phyloP scores from a whole-genome alignment of 179 eudicot genomes.

The Gypsophila paniculata region DNA sequence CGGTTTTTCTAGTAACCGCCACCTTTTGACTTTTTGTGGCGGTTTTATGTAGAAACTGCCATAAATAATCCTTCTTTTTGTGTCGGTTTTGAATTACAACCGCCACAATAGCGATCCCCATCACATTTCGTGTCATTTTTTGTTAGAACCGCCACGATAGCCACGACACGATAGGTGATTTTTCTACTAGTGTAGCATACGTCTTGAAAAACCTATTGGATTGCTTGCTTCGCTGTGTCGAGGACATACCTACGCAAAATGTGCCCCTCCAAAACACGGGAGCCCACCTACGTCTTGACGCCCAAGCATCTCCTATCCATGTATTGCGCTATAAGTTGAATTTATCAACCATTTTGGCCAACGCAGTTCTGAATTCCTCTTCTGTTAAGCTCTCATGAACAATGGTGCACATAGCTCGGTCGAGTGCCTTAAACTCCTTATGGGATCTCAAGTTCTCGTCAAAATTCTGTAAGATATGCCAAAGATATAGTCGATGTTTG shows the following conservation, averaged over 20 bases:
- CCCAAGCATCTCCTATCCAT: background rate
- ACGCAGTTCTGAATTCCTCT: background rate
- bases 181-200: background rate
- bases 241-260: slow-evolving; percentile 5
- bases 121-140: too few relatives aligned
- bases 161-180: too few relatives aligned
- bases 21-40: too few relatives aligned
- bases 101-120: too few relatives aligned
- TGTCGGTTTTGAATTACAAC: too few relatives aligned
- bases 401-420: background rate
- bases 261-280: background rate
- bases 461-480: too few relatives aligned
- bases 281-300: background rate
- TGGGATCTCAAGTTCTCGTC: too few relatives aligned
- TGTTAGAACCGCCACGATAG: too few relatives aligned
- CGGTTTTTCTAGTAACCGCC: too few relatives aligned
- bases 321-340: background rate
- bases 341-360: background rate
- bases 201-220: background rate
- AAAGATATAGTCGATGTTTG: too few relatives aligned
- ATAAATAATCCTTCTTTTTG: too few relatives aligned
- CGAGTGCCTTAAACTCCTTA: background rate
- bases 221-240: slow-evolving; percentile 2
- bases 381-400: background rate
- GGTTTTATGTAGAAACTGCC: too few relatives aligned